Conservation (phyloP, 192 early-diverging fungal species). For the Pecoramyces ruminantium region DNA sequence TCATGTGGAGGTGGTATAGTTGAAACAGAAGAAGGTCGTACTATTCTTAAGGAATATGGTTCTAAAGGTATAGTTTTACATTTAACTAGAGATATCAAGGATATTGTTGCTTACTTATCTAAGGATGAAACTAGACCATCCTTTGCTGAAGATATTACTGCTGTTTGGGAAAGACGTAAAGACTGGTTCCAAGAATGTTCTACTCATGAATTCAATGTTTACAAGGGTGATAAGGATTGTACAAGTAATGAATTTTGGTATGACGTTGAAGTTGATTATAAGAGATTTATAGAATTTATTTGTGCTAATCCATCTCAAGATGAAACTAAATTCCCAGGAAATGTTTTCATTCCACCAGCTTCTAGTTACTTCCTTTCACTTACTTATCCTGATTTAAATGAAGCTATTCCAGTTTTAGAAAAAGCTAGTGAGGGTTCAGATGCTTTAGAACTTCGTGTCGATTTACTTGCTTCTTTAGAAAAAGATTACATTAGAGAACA, state of each 20-base stretch:
- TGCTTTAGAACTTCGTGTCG: constrained; percentile 84
- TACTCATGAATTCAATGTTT: constrained; percentile 63
- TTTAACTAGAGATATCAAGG: constrained; percentile 59
- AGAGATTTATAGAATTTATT: constrained; percentile 48
- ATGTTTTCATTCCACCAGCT: constrained; percentile 1
- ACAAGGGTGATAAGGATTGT: constrained; percentile 16
- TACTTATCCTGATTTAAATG: constrained; percentile 18
- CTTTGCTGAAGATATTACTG: constrained; percentile 59
- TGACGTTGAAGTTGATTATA: constrained; percentile 58
- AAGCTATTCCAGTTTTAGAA: constrained; percentile 30
- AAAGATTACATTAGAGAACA: constrained; percentile 59
- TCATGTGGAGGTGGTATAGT: constrained; percentile 93
- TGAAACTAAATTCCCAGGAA: constrained; percentile 2
- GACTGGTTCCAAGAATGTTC: constrained; percentile 62
- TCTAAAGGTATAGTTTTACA: constrained; percentile 45
- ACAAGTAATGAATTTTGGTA: constrained; percentile 31
- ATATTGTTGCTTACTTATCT: constrained; percentile 61
- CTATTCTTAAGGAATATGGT: constrained; percentile 41
- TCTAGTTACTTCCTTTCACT: constrained; percentile 6
- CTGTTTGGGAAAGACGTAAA: constrained; percentile 62
- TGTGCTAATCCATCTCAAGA: constrained; percentile 20
- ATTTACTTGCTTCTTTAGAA: constrained; percentile 46
- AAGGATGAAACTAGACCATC: constrained; percentile 69
- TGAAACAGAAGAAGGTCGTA: constrained; percentile 56
- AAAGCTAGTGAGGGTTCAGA: constrained; percentile 60